These are phyloP conservation scores for Chytriomyces sp. DNA, from an alignment of 192 early-diverging fungal species.

Conservation along the genomic window DNA sequence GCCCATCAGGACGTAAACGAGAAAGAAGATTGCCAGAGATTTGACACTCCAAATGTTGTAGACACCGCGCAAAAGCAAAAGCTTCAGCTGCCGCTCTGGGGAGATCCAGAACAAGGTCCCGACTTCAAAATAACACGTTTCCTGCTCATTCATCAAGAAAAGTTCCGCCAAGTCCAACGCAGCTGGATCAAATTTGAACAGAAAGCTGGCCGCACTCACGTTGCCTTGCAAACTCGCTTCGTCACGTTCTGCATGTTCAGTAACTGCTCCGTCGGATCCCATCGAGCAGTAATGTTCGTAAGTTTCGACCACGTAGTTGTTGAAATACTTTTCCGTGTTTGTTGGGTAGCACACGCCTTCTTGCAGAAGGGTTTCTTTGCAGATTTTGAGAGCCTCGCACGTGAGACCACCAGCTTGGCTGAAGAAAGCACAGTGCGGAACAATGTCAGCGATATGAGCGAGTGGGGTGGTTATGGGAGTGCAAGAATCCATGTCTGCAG, in stretches of 20 bases:
- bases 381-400: neutral
- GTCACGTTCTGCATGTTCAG: neutral
- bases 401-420: neutral
- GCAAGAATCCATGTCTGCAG: neutral
- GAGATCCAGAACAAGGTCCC: conserved; percentile 28
- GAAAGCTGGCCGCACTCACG: neutral
- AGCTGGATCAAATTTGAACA: neutral
- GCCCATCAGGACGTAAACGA: conserved; percentile 32
- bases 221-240: neutral
- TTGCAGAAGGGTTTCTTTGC: neutral
- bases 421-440: neutral
- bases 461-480: neutral
- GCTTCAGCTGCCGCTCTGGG: conserved; percentile 38
- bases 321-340: neutral
- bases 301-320: neutral
- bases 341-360: neutral
- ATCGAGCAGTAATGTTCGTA: neutral
- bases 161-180: neutral
- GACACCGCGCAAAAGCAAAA: conserved; percentile 34
- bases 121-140: conserved; percentile 36
- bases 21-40: conserved; percentile 32
- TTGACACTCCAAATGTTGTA: conserved; percentile 20
- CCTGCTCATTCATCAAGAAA: neutral
- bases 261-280: neutral
- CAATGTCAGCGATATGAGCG: neutral